Conservation (phyloP, 108 stramenopile species). For the Discostella stelligeroides region DNA sequence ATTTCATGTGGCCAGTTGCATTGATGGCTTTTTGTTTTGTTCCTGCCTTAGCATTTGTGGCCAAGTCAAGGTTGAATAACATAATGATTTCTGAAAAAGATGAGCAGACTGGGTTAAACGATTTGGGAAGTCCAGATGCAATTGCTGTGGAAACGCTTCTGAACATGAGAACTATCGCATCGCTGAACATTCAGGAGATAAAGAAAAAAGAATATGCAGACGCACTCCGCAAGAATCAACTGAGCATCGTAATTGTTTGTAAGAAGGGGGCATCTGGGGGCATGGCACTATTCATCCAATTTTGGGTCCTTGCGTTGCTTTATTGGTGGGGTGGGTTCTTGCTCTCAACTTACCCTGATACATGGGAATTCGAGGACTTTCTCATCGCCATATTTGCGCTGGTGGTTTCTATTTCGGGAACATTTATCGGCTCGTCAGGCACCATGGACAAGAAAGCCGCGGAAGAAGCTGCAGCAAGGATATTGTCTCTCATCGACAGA, state of each 20-base stretch:
- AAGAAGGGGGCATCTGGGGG: constrained; percentile 19
- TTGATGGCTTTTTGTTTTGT: constrained; percentile 53
- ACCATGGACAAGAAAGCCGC: constrained; percentile 59
- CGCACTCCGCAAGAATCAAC: constrained; percentile 42
- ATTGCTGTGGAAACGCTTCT: constrained; percentile 63
- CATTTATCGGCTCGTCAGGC: constrained; percentile 54
- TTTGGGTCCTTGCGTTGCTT: constrained; percentile 59
- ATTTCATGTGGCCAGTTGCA: constrained; percentile 71
- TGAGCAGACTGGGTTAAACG: constrained; percentile 20
- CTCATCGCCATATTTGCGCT: constrained; percentile 69
- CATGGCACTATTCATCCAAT: constrained; percentile 44
- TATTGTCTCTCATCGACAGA: constrained; percentile 64
- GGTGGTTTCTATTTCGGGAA: constrained; percentile 64
- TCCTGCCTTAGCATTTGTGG: constrained; percentile 65
- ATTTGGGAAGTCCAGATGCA: constrained; percentile 47
- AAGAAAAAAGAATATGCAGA: constrained; percentile 31
- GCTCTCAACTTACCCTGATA: constrained; percentile 39
- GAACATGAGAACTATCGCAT: constrained; percentile 72
- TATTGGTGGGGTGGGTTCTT: constrained; percentile 77
- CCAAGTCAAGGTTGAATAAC: constrained; percentile 61
- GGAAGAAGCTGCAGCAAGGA: constrained; percentile 49
- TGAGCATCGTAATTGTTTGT: constrained; percentile 43
- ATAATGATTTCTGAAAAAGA: constrained; percentile 52
- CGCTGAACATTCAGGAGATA: constrained; percentile 52
- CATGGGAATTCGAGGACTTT: constrained; percentile 53